Evolutionary conservation across 1,284 basidiomycete species (phyloP).

Genomic region (Omphalotus olearius): DNA sequence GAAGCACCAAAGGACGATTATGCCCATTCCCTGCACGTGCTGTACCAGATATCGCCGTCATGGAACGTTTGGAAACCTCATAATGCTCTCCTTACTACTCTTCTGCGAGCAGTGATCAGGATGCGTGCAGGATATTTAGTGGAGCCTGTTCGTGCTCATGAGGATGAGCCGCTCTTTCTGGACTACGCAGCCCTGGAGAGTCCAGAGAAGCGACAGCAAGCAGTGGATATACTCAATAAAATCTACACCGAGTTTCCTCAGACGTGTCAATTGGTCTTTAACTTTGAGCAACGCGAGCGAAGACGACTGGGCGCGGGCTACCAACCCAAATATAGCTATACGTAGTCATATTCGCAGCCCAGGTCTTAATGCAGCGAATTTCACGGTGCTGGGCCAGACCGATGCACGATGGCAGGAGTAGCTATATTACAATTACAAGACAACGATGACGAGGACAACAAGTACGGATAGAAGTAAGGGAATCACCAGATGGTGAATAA

Average conservation of each 20-base stretch:
- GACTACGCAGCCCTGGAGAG: conserved; percentile 21
- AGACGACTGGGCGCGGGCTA: conserved; percentile 26
- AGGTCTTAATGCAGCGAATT: neutral
- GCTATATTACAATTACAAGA: neutral
- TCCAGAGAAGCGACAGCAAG: conserved; percentile 23
- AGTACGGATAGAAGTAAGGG: neutral
- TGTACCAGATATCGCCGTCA: conserved; percentile 58
- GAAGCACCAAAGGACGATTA: conserved; percentile 32
- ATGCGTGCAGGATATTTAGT: conserved; percentile 49
- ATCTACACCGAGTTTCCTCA: conserved; percentile 48
- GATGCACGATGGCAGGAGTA: too few species aligned
- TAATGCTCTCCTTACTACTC: conserved; percentile 38
- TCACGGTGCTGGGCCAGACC: neutral
- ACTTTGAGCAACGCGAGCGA: conserved; percentile 23
- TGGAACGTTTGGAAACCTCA: conserved; percentile 70
- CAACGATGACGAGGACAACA: neutral
- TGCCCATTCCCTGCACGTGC: conserved; percentile 53
- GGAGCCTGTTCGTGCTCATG: conserved; percentile 30
- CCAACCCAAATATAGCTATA: conserved; percentile 23
- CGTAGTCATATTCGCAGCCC: neutral
- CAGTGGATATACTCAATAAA: conserved; percentile 34
- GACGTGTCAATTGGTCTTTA: conserved; percentile 38
- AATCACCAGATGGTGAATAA: too few species aligned
- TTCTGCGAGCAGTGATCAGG: conserved; percentile 40
- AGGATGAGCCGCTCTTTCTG: conserved; percentile 21